Base-by-base conservation (phyloP, 139 green algal genomes). In the Haematococcus sp. region DNA sequence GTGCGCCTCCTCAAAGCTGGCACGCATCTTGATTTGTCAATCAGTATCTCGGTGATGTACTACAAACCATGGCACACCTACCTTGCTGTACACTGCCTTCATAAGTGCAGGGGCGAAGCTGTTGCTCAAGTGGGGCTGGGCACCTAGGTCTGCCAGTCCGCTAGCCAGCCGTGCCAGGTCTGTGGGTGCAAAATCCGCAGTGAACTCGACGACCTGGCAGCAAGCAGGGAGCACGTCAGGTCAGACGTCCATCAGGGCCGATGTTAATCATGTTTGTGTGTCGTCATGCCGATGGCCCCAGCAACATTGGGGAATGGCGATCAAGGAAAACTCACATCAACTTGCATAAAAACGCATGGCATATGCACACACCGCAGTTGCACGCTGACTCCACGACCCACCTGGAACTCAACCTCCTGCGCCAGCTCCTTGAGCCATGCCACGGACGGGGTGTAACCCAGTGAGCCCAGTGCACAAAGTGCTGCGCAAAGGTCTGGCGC, bases 141-240 rank as follows among this genome's bases (percentile, higher is more conserved):
- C 71, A 22, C 70, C 34, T 32, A 90, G 63, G 19, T 82, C 71
- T 16, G 76, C 76, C 28, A 90, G 58, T 16, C 81, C 84, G 17
- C 25, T 46, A 7, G 74, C 71, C 22, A 90, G 60, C 1, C 76
- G 77, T 4, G 81, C 79, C 30, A 90, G 16, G 54, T 90, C 84
- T 25, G 59, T 59, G 16, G 81, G 71, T 19, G 22, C 34, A 23
- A 90, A 80, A 54, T 90, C 84, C 2, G 63, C 31, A 16, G 61
- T 30, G 60, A 90, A 90, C 74, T 90, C 84, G 0, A n/a, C 56
- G 30, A 89, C 59, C 68, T 84, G 77, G 44, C 46, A 35, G n/a
- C n/a, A n/a, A n/a, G n/a, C n/a, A n/a, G n/a, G n/a, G n/a, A n/a
- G n/a, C n/a, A n/a, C n/a, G n/a, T n/a, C n/a, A n/a, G n/a, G n/a